Conservation (phyloP, 2,329 filamentous ascomycete genomes). For the Metarhizium guizhouense region DNA sequence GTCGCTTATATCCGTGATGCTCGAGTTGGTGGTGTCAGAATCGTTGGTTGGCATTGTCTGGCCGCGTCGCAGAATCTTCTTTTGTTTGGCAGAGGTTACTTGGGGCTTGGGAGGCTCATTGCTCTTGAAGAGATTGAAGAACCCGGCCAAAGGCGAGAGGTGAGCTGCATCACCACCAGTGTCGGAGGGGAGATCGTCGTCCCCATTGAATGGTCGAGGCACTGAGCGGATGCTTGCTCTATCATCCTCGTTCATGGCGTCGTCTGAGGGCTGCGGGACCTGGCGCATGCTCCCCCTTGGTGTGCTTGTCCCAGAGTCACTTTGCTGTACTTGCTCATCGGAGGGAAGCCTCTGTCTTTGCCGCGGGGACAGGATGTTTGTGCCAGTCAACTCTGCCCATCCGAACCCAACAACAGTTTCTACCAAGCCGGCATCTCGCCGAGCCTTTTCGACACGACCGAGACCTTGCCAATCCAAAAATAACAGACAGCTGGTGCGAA, state of each 20-base stretch:
- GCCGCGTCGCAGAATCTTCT: constrained; percentile 66
- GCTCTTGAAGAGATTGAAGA: constrained; percentile 68
- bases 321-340: constrained; percentile 17
- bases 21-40: constrained; percentile 14
- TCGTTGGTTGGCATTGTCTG: constrained; percentile 52
- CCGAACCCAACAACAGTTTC: constrained; percentile 91
- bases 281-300: constrained; percentile 36
- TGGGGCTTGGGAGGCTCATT: constrained; percentile 40
- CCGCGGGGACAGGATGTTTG: constrained; percentile 45
- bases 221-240: constrained; percentile 44
- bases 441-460: constrained; percentile 86
- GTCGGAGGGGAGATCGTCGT: constrained; percentile 16
- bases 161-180: constrained; percentile 22
- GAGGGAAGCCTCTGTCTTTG: constrained; percentile 33
- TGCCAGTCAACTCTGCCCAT: constrained; percentile 80
- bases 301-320: constrained; percentile 25
- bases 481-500: constrained; percentile 90
- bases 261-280: constrained; percentile 62
- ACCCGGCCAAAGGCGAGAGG: constrained; percentile 41
- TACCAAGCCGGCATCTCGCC: constrained; percentile 83
- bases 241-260: constrained; percentile 61
- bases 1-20: constrained; percentile 7
- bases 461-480: constrained; percentile 96
- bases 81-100: constrained; percentile 48
- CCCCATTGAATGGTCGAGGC: constrained; percentile 19